Conservation (phyloP, 495 filamentous ascomycete species). For the Elasticomyces elasticus region DNA sequence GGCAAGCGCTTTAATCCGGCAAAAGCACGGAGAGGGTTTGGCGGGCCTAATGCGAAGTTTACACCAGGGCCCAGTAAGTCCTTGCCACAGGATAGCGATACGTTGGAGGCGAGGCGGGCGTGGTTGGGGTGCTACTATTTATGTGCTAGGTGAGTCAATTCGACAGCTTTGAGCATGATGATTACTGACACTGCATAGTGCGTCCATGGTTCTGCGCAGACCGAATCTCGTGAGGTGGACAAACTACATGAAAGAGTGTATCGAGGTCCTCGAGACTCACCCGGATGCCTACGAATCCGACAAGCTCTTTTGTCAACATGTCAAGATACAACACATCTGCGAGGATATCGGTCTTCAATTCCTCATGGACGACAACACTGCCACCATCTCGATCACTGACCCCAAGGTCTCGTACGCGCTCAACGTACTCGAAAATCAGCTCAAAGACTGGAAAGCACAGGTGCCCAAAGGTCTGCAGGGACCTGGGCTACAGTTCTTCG, state of each 20-base stretch:
- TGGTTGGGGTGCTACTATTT: constrained; percentile 80
- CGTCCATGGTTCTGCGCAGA: constrained; percentile 68
- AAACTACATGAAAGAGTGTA: constrained; percentile 74
- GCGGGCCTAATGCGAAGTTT: constrained; percentile 24
- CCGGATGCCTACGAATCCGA: constrained; percentile 65
- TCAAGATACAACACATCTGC: constrained; percentile 66
- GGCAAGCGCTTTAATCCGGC: constrained; percentile 38
- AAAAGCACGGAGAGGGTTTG: constrained; percentile 36
- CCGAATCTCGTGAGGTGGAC: constrained; percentile 74
- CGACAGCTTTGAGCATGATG: constrained; percentile 3
- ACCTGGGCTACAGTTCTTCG: constrained; percentile 46
- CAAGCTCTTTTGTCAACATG: constrained; percentile 59
- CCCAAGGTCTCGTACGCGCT: constrained; percentile 63
- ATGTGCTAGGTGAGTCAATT: constrained; percentile 40
- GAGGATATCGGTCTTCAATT: constrained; percentile 73
- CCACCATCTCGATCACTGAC: constrained; percentile 56
- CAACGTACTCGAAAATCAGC: constrained; percentile 63
- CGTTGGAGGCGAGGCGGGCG: constrained; percentile 62
- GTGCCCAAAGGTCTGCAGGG: constrained; percentile 40
- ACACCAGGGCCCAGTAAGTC: constrained; percentile 29
- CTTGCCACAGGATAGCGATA: constrained; percentile 37
- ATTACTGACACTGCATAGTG: constrained; percentile 39
- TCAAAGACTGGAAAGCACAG: constrained; percentile 55
- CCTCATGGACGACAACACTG: constrained; percentile 60
- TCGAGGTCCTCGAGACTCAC: constrained; percentile 62